These are phyloP conservation scores for Paecilomyces formosus DNA, from an alignment of 2,329 filamentous ascomycete species.

Conservation along the genomic window DNA sequence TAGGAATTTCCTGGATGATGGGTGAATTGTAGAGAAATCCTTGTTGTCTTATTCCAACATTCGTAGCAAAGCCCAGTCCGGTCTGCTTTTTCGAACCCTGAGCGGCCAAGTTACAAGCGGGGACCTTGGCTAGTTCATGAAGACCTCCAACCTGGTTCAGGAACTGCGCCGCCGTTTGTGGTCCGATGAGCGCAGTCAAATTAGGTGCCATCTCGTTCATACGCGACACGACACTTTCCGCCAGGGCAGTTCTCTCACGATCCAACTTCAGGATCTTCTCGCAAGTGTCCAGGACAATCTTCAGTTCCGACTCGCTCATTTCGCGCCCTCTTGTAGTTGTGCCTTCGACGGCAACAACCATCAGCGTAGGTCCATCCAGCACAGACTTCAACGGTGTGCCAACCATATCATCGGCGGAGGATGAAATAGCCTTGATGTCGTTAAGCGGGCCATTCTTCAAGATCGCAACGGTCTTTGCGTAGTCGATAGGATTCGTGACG, in stretches of 20 bases:
- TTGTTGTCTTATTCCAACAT: slow-evolving; percentile 82
- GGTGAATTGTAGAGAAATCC: slow-evolving; percentile 90
- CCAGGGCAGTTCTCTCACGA: slow-evolving; percentile 75
- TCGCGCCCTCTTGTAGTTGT: slow-evolving; percentile 79
- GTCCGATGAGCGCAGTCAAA: slow-evolving; percentile 80
- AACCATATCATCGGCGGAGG: slow-evolving; percentile 70
- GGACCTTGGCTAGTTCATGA: slow-evolving; percentile 81
- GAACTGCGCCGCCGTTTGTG: slow-evolving; percentile 89
- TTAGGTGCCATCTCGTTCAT: slow-evolving; percentile 97
- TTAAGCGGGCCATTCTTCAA: slow-evolving; percentile 88
- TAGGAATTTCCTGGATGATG: slow-evolving; percentile 76
- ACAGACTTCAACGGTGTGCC: slow-evolving; percentile 69
- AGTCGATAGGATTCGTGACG: slow-evolving; percentile 86
- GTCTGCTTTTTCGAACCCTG: slow-evolving; percentile 85
- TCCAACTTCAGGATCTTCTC: slow-evolving; percentile 85
- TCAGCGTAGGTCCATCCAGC: slow-evolving; percentile 79
- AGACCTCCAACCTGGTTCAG: slow-evolving; percentile 89
- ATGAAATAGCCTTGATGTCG: slow-evolving; percentile 72
- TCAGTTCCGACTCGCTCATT: slow-evolving; percentile 67
- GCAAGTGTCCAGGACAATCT: slow-evolving; percentile 68
- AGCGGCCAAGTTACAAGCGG: slow-evolving; percentile 84
- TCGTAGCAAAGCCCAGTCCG: slow-evolving; percentile 78
- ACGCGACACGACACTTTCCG: slow-evolving; percentile 90
- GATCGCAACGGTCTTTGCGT: slow-evolving; percentile 89
- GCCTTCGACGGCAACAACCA: slow-evolving; percentile 93